Conservation (phyloP, 495 filamentous ascomycete genomes). For the Penicillium diatomitis region DNA sequence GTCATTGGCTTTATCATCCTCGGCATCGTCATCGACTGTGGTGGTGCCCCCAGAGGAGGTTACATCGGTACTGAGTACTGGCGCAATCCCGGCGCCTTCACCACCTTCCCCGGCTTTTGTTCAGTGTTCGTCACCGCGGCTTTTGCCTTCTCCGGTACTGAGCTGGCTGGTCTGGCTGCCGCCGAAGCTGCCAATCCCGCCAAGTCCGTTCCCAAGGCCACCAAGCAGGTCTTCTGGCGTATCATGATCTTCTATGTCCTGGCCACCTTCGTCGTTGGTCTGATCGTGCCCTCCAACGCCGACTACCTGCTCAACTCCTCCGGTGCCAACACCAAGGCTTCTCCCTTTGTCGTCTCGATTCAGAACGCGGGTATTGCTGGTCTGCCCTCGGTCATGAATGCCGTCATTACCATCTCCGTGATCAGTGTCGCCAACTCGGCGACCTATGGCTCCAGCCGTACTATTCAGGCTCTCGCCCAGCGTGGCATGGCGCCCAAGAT, state of each 20-base stretch:
- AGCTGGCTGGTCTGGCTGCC: constrained; percentile 64
- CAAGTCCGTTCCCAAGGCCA: constrained; percentile 54
- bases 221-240: constrained; percentile 70
- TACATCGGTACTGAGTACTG: constrained; percentile 57
- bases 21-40: constrained; percentile 58
- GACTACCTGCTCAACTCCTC: constrained; percentile 35
- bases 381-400: constrained; percentile 65
- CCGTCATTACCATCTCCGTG: constrained; percentile 62
- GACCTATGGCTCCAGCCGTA: constrained; percentile 53
- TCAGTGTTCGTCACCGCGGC: constrained; percentile 65
- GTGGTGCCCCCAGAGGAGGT: constrained; percentile 46
- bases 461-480: constrained; percentile 50
- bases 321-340: constrained; percentile 44
- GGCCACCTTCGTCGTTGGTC: constrained; percentile 61
- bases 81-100: constrained; percentile 64
- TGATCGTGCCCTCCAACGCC: constrained; percentile 54
- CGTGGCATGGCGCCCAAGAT: constrained; percentile 50
- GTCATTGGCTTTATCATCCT: constrained; percentile 65
- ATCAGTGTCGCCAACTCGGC: constrained; percentile 56
- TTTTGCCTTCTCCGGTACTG: constrained; percentile 65
- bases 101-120: constrained; percentile 63
- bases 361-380: constrained; percentile 54
- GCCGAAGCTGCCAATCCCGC: constrained; percentile 59
- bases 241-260: constrained; percentile 70
- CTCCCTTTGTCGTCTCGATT: constrained; percentile 69